Percentiles rank a stretch among this genome's conserved stretches.
These are phyloP conservation scores for Phoma sp. DNA, from an alignment of 2,329 filamentous ascomycete genomes.

Conservation along the genomic window DNA sequence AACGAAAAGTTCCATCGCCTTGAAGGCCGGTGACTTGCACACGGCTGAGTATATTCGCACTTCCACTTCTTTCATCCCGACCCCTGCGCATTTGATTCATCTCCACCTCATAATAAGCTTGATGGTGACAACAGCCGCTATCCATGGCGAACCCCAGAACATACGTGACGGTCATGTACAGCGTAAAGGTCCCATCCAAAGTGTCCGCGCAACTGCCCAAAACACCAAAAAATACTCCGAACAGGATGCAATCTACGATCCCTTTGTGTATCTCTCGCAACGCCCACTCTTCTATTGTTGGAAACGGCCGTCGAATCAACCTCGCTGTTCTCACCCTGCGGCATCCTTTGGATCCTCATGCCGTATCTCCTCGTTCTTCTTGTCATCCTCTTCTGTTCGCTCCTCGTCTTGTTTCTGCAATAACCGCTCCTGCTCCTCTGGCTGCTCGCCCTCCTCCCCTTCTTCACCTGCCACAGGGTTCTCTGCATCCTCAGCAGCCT, in stretches of 20 bases:
- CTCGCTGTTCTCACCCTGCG: slow-evolving; percentile 4
- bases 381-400: slow-evolving; percentile 22
- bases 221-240: background rate
- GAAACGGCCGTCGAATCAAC: background rate
- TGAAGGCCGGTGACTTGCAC: too few species aligned
- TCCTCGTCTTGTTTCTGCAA: slow-evolving; percentile 26
- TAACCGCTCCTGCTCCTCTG: slow-evolving; percentile 34
- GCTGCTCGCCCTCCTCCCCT: slow-evolving; percentile 20
- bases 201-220: background rate
- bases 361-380: slow-evolving; percentile 11
- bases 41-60: too few species aligned
- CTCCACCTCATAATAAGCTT: too few species aligned
- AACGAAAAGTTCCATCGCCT: too few species aligned
- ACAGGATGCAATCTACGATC: slow-evolving; percentile 1
- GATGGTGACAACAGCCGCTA: too few species aligned
- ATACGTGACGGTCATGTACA: background rate
- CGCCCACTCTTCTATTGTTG: background rate
- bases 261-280: background rate
- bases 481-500: slow-evolving; percentile 26
- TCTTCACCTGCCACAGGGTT: slow-evolving; percentile 30
- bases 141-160: too few species aligned
- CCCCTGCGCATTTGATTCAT: too few species aligned
- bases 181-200: background rate
- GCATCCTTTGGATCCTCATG: slow-evolving; percentile 8
- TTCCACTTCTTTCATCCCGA: too few species aligned